phyloP scores from a whole-genome alignment of 768 basidiomycete genomes.

The Serendipita sp. region DNA sequence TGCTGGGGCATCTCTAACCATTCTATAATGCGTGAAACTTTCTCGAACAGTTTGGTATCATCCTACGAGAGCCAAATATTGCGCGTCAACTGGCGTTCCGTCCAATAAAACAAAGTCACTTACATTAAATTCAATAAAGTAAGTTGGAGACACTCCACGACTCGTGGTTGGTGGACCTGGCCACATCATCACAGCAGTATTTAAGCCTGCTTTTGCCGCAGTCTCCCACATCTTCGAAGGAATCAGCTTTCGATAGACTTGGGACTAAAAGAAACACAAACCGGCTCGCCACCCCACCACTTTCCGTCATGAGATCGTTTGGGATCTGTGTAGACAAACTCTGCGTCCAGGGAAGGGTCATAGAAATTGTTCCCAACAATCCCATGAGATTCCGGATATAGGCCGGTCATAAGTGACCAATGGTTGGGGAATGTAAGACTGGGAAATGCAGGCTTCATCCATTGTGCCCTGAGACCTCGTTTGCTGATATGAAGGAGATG shows the following conservation, averaged over 20 bases:
- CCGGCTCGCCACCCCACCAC: constrained; percentile 89
- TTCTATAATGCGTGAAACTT: constrained; percentile 58
- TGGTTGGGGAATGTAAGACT: constrained; percentile 50
- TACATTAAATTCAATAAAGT: constrained; percentile 68
- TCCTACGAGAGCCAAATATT: constrained; percentile 22
- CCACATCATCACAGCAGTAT: constrained; percentile 89
- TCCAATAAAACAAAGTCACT: constrained; percentile 11
- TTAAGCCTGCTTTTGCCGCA: constrained; percentile 50
- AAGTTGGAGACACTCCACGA: constrained; percentile 50
- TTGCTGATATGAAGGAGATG: constrained; percentile 67
- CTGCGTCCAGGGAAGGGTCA: constrained; percentile 46
- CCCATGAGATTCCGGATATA: constrained; percentile 80
- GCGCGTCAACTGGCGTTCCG: neutral
- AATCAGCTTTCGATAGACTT: neutral
- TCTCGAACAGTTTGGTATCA: constrained; percentile 46
- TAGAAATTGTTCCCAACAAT: constrained; percentile 91
- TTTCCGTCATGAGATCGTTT: constrained; percentile 45
- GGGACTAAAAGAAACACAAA: constrained; percentile 22
- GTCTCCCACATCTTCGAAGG: constrained; percentile 74
- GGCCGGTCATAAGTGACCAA: constrained; percentile 81
- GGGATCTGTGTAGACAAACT: constrained; percentile 57
- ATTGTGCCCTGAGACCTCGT: constrained; percentile 75
- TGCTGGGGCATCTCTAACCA: constrained; percentile 71
- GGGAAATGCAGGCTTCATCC: constrained; percentile 76
- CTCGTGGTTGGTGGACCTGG: constrained; percentile 64